phyloP scores from a whole-genome alignment of 2,329 filamentous ascomycete species.

The Nemania diffusa region DNA sequence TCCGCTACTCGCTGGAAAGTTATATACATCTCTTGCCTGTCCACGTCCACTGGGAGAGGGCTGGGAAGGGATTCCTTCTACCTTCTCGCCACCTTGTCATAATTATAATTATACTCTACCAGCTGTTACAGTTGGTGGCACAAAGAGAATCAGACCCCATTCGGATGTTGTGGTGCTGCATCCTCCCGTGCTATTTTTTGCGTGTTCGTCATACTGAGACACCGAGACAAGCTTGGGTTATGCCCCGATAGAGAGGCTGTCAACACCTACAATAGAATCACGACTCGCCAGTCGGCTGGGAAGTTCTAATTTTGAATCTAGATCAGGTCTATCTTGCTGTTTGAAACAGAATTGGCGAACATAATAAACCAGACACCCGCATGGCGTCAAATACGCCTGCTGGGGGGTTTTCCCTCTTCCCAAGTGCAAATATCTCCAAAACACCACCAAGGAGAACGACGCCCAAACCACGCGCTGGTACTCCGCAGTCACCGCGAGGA shows the following conservation, averaged over 20 bases:
- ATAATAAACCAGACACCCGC: constrained; percentile 25
- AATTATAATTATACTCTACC: constrained; percentile 9
- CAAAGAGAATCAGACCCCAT: constrained; percentile 5
- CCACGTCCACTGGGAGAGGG: constrained; percentile 9
- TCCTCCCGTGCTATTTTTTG: constrained; percentile 27
- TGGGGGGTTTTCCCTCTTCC: constrained; percentile 68
- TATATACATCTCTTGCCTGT: constrained; percentile 42
- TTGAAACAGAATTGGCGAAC: constrained; percentile 15
- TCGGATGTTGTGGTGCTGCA: constrained; percentile 17
- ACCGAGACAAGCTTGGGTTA: constrained; percentile 5
- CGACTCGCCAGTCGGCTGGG: constrained; percentile 3
- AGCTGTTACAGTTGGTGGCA: constrained; percentile 25
- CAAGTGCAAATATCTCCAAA: constrained; percentile 57
- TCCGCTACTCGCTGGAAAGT: constrained; percentile 33
- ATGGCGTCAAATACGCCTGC: constrained; percentile 48
- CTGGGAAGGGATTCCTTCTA: constrained; percentile 32
- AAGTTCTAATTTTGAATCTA: constrained; percentile 17
- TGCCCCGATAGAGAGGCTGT: constrained; percentile 19
- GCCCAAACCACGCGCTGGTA: constrained; percentile 47
- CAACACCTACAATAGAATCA: constrained; percentile 17
- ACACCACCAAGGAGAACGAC: constrained; percentile 58
- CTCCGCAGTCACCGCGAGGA: constrained; percentile 45
- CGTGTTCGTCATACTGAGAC: constrained; percentile 4
- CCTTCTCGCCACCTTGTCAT: constrained; percentile 26
- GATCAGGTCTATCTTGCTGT: constrained; percentile 22